A percentile compares a stretch with the other conserved stretches of the same genome.
Conservation (phyloP, 148 eudicot species). For the Vaccinium vitisidaea region DNA sequence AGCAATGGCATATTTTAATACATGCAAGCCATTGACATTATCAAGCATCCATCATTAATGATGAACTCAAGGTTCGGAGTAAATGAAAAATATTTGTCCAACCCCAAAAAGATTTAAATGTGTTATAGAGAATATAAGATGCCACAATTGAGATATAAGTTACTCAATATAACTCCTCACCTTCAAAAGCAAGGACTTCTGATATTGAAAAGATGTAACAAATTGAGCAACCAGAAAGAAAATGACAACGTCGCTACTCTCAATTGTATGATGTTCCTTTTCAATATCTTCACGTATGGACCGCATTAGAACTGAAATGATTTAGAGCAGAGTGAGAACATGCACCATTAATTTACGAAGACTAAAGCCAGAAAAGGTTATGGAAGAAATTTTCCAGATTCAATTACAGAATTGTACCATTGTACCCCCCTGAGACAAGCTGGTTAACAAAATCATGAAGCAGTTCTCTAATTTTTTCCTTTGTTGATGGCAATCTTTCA, state of each 20-base stretch:
- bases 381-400: not conserved
- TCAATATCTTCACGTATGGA: conserved; percentile 78
- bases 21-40: not conserved
- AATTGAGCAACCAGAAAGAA: conserved; percentile 92
- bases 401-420: conserved; percentile 56
- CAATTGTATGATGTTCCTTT: conserved; percentile 73
- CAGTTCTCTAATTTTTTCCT: conserved; percentile 45
- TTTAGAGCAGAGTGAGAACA: conserved; percentile 23
- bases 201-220: conserved; percentile 77
- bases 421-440: conserved; percentile 83
- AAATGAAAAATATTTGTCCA: not conserved
- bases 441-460: conserved; percentile 70
- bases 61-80: not conserved
- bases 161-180: conserved; percentile 33
- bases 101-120: not conserved
- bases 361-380: not conserved
- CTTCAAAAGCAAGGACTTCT: conserved; percentile 50
- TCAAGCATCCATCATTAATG: not conserved
- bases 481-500: conserved; percentile 60
- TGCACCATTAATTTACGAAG: not conserved
- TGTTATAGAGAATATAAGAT: not conserved
- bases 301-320: conserved; percentile 74
- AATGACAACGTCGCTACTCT: conserved; percentile 65
- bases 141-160: not conserved
- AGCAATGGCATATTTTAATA: not conserved